Evolutionary conservation across 2,329 filamentous ascomycete genomes (phyloP).

Genomic region (Colletotrichum spinosum): DNA sequence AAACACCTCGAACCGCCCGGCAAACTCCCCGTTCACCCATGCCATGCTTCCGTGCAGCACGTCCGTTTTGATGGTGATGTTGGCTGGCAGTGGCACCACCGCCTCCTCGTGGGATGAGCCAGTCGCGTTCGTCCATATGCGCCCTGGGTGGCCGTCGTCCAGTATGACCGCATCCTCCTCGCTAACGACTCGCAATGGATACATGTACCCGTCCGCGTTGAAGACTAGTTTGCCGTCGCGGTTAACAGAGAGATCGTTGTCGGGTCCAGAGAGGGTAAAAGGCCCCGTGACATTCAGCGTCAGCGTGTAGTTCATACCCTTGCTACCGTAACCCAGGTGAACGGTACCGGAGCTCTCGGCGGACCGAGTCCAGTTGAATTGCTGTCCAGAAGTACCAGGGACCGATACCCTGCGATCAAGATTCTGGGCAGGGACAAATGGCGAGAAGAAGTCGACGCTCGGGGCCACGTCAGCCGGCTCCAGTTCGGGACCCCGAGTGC

Average conservation of each 20-base stretch:
- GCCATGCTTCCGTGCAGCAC: slow-evolving; percentile 58
- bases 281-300: slow-evolving; percentile 43
- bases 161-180: slow-evolving; percentile 58
- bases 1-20: slow-evolving; percentile 65
- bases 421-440: slow-evolving; percentile 56
- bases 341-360: slow-evolving; percentile 21
- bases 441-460: slow-evolving; percentile 51
- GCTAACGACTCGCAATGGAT: slow-evolving; percentile 60
- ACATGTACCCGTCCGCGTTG: slow-evolving; percentile 49
- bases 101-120: slow-evolving; percentile 57
- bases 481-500: slow-evolving; percentile 49
- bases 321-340: slow-evolving; percentile 50
- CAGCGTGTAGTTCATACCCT: slow-evolving; percentile 59
- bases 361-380: slow-evolving; percentile 48
- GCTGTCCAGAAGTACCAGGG: slow-evolving; percentile 32
- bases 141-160: slow-evolving; percentile 59
- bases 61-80: slow-evolving; percentile 57
- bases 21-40: slow-evolving; percentile 59
- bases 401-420: slow-evolving; percentile 50
- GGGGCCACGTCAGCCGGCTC: slow-evolving; percentile 41
- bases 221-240: background rate
- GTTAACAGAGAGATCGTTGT: background rate
- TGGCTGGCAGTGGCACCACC: slow-evolving; percentile 44
- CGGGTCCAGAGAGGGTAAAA: slow-evolving; percentile 13
- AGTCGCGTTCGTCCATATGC: slow-evolving; percentile 63